Evolutionary conservation across 1,284 basidiomycete genomes (phyloP).

Genomic region (Crocinoboletus sp.): DNA sequence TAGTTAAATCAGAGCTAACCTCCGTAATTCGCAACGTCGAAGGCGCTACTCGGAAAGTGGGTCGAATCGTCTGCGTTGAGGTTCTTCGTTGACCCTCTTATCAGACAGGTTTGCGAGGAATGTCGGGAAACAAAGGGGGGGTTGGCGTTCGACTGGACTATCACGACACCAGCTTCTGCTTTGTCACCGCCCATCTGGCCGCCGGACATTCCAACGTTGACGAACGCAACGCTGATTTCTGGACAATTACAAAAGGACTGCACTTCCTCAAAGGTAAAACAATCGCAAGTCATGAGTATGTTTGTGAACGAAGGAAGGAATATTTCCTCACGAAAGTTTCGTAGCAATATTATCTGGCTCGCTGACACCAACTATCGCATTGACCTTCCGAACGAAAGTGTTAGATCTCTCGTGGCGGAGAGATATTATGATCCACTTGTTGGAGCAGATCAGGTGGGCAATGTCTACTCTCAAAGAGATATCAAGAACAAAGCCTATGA

Average conservation of each 20-base stretch:
- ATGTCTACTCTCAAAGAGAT: neutral
- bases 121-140: constrained; percentile 97
- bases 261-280: constrained; percentile 88
- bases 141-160: constrained; percentile 92
- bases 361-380: constrained; percentile 97
- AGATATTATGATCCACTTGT: constrained; percentile 73
- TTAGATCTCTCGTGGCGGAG: constrained; percentile 56
- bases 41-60: constrained; percentile 85
- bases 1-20: constrained; percentile 77
- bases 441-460: constrained; percentile 76
- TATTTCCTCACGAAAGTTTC: constrained; percentile 12
- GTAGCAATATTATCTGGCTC: constrained; percentile 86
- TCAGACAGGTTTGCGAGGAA: constrained; percentile 92
- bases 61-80: neutral
- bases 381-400: constrained; percentile 78
- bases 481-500: neutral
- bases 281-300: constrained; percentile 87
- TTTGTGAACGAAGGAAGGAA: neutral
- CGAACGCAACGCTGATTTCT: constrained; percentile 92
- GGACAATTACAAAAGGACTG: constrained; percentile 79
- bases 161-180: constrained; percentile 89
- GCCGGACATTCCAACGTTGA: constrained; percentile 89
- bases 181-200: constrained; percentile 94
- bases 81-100: constrained; percentile 6
- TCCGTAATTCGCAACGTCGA: constrained; percentile 87